Conservation (phyloP, 179 eudicot genomes). For the Silene noctiflora region DNA sequence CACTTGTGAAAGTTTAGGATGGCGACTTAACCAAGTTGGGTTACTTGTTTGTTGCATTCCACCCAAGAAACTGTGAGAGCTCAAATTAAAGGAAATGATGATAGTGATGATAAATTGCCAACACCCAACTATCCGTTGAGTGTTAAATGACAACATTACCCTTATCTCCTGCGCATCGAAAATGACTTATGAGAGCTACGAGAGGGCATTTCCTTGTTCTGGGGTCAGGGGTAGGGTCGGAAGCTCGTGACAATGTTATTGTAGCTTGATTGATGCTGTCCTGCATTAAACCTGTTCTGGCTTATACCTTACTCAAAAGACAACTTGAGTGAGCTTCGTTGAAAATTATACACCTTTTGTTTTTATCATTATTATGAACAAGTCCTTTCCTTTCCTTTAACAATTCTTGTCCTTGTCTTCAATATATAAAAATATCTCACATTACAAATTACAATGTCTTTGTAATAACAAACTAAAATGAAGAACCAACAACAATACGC, state of each 20-base stretch:
- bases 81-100: too few species aligned
- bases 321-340: background rate
- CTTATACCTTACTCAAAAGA: slow-evolving; percentile 1
- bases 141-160: background rate
- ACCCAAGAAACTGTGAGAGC: background rate
- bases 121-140: background rate
- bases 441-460: background rate
- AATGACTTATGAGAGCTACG: background rate
- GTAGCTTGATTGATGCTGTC: background rate
- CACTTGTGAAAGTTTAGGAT: background rate
- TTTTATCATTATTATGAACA: background rate
- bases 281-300: background rate
- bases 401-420: background rate
- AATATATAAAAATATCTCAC: background rate
- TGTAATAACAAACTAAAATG: background rate
- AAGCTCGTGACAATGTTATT: background rate
- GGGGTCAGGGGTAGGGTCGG: background rate
- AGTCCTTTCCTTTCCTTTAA: background rate
- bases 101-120: background rate
- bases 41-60: background rate
- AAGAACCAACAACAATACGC: slow-evolving; percentile 3
- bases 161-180: background rate
- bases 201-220: background rate
- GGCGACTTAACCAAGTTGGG: background rate
- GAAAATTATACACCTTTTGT: background rate